Evolutionary conservation across 106 monocot genomes (phyloP), one percentile per base, ranked within the genome.

Genomic region (Acorus calamus): DNA sequence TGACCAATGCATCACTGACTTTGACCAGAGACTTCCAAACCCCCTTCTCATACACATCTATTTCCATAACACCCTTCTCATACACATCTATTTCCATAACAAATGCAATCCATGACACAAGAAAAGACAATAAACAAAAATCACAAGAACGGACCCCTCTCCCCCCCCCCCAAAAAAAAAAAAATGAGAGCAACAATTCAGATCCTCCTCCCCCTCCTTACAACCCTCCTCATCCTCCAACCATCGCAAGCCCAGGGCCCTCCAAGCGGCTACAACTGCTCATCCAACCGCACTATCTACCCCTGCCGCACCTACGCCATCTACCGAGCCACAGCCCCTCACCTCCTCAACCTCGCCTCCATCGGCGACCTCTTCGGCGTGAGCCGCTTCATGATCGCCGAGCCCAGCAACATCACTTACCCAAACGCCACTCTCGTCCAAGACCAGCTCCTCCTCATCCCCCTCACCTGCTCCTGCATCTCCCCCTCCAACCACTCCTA

Each of bases 271-370:
- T 77, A 75, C 71, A 66, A 52, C 59, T 92, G 91, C 83, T 67
- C 73, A 6, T 42, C 78, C 66, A 63, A 75, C 68, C 53, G 57
- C 4, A 69, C 60, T 60, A 43, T 75, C 53, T 87, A 92, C 76
- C 87, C 92, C 0, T 87, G 87, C 73, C 71, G 63, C 43, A 70
- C 92, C 68, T 92, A 80, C 73, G 84, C 79, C 59, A 75, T 84
- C 75, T 92, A 79, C 82, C 81, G 84, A 49, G 84, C 80, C 13
- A 66, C 70, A 4, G 11, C 68, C 28, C 51, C 50, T 2, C 4
- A 11, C 46, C 56, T 67, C 45, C 75, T 68, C 49, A 79, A 87
- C 78, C 76, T 87, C 8, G 60, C 82, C 13, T 66, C 76, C 14
- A 53, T 87, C 61, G 77, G 67, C 5, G 87, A 87, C 67, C 84